These are phyloP conservation scores for Vigna unguiculata DNA, from an alignment of 306 rosid genomes.

Conservation along the genomic window DNA sequence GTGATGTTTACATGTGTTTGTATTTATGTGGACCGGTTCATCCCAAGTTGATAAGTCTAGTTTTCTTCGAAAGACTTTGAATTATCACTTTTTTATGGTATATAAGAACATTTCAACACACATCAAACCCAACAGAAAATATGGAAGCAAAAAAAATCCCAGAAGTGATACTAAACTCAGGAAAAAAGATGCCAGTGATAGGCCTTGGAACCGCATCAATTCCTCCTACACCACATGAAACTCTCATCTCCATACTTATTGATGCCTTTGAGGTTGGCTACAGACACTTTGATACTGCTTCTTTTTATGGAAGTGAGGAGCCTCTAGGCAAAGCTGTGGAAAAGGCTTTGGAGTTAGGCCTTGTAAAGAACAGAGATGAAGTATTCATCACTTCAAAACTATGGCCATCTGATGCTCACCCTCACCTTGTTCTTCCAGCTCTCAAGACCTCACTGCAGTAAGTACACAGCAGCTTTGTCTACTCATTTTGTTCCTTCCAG, in stretches of 20 bases:
- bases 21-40: no score
- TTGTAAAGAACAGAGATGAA: no score
- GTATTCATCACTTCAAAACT: slow-evolving; percentile 67
- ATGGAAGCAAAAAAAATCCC: slow-evolving; percentile 43
- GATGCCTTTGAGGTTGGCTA: slow-evolving; percentile 40
- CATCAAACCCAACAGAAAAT: neutral
- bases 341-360: slow-evolving; percentile 49
- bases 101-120: neutral
- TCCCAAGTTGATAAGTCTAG: neutral
- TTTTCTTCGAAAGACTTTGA: neutral
- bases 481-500: neutral
- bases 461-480: neutral
- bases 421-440: slow-evolving; percentile 60
- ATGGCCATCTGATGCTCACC: slow-evolving; percentile 54
- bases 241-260: slow-evolving; percentile 29
- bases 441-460: slow-evolving; percentile 56
- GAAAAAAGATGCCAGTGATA: slow-evolving; percentile 43
- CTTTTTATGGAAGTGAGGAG: slow-evolving; percentile 49
- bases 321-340: slow-evolving; percentile 52
- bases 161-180: slow-evolving; percentile 44
- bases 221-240: slow-evolving; percentile 45
- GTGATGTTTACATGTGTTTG: no score
- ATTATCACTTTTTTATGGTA: neutral
- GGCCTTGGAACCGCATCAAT: slow-evolving; percentile 42
- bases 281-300: slow-evolving; percentile 52